A percentile compares a stretch with the other conserved stretches of the same genome.
These are phyloP conservation scores for Actinidia chinensis DNA, from an alignment of 179 eudicot genomes.

Conservation along the genomic window DNA sequence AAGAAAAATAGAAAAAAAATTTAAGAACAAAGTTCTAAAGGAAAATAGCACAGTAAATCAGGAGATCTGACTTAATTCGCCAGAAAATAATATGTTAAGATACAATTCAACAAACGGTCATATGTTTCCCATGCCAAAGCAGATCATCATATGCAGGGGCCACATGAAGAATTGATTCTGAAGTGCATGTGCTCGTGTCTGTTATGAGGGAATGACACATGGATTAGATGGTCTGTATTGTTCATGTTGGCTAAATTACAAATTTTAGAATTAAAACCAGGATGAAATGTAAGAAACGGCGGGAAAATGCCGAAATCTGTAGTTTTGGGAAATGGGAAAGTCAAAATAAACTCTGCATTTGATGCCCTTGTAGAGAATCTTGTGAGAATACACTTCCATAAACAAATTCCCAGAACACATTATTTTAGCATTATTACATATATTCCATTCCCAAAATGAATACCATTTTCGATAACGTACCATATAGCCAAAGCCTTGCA, in stretches of 20 bases:
- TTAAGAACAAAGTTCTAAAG: background rate
- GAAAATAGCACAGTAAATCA: background rate
- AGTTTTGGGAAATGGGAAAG: background rate
- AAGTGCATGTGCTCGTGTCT: background rate
- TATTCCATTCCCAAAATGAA: background rate
- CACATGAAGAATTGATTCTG: background rate
- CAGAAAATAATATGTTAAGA: background rate
- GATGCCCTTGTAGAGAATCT: too few relatives aligned
- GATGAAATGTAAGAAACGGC: background rate
- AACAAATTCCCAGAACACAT: too few relatives aligned
- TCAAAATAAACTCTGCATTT: too few relatives aligned
- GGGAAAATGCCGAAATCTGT: background rate
- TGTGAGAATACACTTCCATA: too few relatives aligned
- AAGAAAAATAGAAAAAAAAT: background rate
- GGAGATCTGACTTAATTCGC: background rate
- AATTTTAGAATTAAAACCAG: background rate
- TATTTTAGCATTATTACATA: too few relatives aligned
- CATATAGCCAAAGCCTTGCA: background rate
- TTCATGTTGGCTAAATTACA: background rate
- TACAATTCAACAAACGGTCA: background rate
- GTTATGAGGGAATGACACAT: background rate
- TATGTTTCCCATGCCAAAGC: slow-evolving; percentile 1
- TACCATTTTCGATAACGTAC: background rate
- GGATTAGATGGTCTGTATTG: background rate
- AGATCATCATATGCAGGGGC: background rate